These are phyloP conservation scores for Mollisiaceae sp. DNA, from an alignment of 2,329 filamentous ascomycete genomes.

Conservation along the genomic window DNA sequence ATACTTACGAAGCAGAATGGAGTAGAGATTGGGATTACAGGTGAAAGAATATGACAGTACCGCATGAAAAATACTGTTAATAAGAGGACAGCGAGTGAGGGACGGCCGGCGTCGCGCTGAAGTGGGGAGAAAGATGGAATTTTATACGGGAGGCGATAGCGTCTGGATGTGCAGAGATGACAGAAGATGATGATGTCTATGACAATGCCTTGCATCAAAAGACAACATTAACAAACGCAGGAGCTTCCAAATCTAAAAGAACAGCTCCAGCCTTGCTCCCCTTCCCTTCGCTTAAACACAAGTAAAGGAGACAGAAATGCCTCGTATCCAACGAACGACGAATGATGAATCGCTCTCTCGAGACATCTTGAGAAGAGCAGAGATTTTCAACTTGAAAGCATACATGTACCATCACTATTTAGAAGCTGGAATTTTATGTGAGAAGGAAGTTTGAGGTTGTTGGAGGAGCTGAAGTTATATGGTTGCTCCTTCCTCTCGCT, in stretches of 20 bases:
- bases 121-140: neutral
- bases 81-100: neutral
- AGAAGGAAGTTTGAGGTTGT: neutral
- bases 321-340: neutral
- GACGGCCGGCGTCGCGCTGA: neutral
- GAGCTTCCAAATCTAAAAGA: neutral
- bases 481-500: constrained; percentile 3
- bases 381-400: neutral
- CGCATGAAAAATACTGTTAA: neutral
- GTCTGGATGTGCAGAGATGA: neutral
- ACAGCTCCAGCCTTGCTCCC: neutral
- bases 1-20: neutral
- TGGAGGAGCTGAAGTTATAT: neutral
- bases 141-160: neutral
- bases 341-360: neutral
- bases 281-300: neutral
- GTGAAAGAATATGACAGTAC: neutral
- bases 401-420: neutral
- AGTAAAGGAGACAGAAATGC: neutral
- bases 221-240: neutral
- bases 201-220: neutral
- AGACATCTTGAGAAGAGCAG: neutral
- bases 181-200: neutral
- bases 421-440: neutral
- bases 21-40: neutral